Percentiles rank a stretch among this genome's conserved stretches.
phyloP scores from a whole-genome alignment of 2,329 filamentous ascomycete genomes.

The Fonsecaea nubica region DNA sequence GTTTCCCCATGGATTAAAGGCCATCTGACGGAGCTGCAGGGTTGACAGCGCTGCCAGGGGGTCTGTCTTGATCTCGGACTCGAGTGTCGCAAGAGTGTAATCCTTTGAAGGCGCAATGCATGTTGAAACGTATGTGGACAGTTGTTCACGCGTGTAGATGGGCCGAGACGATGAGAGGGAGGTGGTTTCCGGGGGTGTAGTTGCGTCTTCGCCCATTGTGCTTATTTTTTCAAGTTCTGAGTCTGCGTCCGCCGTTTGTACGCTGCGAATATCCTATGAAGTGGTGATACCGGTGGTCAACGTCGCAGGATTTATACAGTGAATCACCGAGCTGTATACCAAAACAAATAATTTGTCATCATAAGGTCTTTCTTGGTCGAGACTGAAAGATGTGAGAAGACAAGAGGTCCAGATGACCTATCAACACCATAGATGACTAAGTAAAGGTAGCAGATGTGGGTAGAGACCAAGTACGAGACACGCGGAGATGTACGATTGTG shows the following conservation, averaged over 20 bases:
- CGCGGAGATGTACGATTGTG: slow-evolving; percentile 3
- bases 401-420: background rate
- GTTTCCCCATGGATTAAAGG: slow-evolving; percentile 63
- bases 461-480: background rate
- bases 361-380: background rate
- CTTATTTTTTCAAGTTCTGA: background rate
- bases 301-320: no score
- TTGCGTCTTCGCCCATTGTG: slow-evolving; percentile 22
- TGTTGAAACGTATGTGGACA: slow-evolving; percentile 46
- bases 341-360: no score
- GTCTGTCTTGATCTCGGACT: slow-evolving; percentile 42
- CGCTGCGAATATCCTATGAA: no score
- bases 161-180: slow-evolving; percentile 34
- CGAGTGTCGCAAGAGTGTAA: slow-evolving; percentile 41
- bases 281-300: no score
- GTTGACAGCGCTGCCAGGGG: slow-evolving; percentile 44
- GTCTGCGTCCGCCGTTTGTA: background rate
- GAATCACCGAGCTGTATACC: no score
- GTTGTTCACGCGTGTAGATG: slow-evolving; percentile 46
- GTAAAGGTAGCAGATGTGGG: background rate
- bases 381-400: background rate
- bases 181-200: background rate
- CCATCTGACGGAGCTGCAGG: slow-evolving; percentile 54
- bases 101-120: slow-evolving; percentile 41
- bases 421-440: background rate